Base-by-base conservation (phyloP, 2,329 filamentous ascomycete genomes). In the Colletotrichum tropicicola region DNA sequence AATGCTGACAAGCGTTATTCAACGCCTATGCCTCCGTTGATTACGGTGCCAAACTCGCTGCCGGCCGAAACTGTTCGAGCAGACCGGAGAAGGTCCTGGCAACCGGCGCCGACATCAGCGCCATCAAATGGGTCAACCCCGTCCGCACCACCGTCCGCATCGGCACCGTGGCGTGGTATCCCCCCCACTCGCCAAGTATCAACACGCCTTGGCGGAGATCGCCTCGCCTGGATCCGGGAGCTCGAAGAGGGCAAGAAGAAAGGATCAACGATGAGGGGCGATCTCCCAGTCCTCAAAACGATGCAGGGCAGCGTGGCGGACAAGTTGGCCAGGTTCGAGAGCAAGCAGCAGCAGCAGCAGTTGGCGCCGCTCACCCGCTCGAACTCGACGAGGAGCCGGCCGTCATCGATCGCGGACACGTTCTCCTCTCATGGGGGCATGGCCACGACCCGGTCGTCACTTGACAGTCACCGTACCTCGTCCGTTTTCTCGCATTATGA, bases 401-500 rank as follows among this genome's bases (percentile, higher is more conserved):
- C 43, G 4, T 43, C 60, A n/a, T 53, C 55, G 7, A 41, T 64
- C 10, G 60, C 60, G 17, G 60, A 64, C 30, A 64, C 60, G 12
- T 64, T 54, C 32, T 53, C 60, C 23, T 64, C 60, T 21, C 39
- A 41, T 17, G 56, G 56, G 4, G 60, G 39, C 27, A 13, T 21
- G n/a, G 32, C 60, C 19, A 64, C 60, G 19, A 47, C 47, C 30
- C 55, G 60, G 9, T 64, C 60, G 4, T 64, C 60, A 4, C 32
- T 64, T 6, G 60, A 64, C n/a, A 60, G 45, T 30, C 56, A 59
- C 39, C 60, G 60, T 32, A 41, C 60, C 2, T 64, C 60, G 19
- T 64, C 60, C 27, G 60, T 64, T 10, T 64, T 64, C 60, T 64
- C 60, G 32, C 60, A 64, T 17, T 64, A 64, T 3, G 60, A 64